Base-by-base conservation (phyloP, 1,284 basidiomycete species). In the Ustilago nuda region DNA sequence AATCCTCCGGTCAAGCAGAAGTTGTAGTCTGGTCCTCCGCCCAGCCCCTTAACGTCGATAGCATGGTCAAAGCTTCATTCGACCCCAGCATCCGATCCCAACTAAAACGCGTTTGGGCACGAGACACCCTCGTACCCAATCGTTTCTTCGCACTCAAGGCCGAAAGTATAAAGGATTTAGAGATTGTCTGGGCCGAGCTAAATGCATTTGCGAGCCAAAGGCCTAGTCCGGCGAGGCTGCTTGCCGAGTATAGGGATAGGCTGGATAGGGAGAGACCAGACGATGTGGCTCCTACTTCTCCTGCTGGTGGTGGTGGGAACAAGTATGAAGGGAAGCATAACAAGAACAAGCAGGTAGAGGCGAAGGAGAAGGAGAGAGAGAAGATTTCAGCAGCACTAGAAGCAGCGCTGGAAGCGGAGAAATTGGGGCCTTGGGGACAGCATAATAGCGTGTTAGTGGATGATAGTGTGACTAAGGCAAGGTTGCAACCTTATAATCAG, bases 21-120 rank as follows among this genome's bases (percentile, higher is more conserved):
- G 90, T 91, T 6, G 92, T 94, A 90, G 90, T 95, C 0, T 95
- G 94, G 93, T 93, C 92, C 73, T 92, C 91, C 0, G 93, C 93
- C 1, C 91, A 93, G 82, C 91, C 92, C 0, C 89, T 91, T 63
- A 94, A 91, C 78, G 94, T 95, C 4, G 86, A 88, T 0, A 90
- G 90, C 75, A 87, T 87, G 87, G 76, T 86, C 7, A 66, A 68
- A 7, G 77, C 81, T 2, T 69, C 82, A 5, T 76, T 84, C 19
- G 59, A 71, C 33, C 35, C 45, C 3, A 77, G 86, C 5, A 76
- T 87, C 33, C 88, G 87, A 62, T 79, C 82, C 12, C 84, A 87
- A 46, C 83, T 94, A 11, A 85, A 89, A 23, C 91, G 90, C 0
- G 87, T 93, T 0, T 94, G 93, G 93, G 92, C 92, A 7, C 87